Evolutionary conservation across 2,329 filamentous ascomycete genomes (phyloP).

Genomic region (Cryphonectria parasitica): DNA sequence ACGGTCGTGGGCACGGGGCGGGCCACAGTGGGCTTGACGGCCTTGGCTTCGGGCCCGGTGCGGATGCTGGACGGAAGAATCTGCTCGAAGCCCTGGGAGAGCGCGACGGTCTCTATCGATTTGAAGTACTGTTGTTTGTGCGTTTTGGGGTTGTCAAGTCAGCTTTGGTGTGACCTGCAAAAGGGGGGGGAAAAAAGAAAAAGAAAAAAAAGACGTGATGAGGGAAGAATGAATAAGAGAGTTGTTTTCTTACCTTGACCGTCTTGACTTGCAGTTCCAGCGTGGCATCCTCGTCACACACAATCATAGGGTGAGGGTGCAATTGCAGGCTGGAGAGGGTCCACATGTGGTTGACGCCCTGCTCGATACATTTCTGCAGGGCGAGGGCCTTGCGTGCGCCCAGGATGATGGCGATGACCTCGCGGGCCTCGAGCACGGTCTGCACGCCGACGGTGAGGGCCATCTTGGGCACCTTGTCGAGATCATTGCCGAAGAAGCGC

Average conservation of each 20-base stretch:
- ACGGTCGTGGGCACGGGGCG: conserved; percentile 35
- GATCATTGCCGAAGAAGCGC: conserved; percentile 70
- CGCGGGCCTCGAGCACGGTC: conserved; percentile 67
- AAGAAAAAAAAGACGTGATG: too few relatives aligned
- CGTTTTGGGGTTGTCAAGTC: neutral
- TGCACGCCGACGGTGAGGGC: conserved; percentile 66
- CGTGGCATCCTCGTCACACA: conserved; percentile 74
- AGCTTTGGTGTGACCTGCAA: neutral
- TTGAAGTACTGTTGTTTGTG: conserved; percentile 56
- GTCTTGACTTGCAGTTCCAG: conserved; percentile 68
- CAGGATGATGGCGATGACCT: conserved; percentile 75
- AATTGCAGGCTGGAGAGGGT: conserved; percentile 74
- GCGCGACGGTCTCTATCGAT: conserved; percentile 61
- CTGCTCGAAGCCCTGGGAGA: conserved; percentile 49
- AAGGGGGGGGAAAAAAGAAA: too few relatives aligned
- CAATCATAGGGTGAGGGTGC: conserved; percentile 73
- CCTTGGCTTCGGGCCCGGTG: conserved; percentile 45
- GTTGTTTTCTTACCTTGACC: conserved; percentile 48
- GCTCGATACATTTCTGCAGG: conserved; percentile 73
- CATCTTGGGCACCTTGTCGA: conserved; percentile 69
- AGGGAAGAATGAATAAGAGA: neutral
- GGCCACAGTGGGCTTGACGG: conserved; percentile 30
- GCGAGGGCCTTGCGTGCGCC: conserved; percentile 75
- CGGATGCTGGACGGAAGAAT: conserved; percentile 57
- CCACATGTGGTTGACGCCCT: conserved; percentile 80